phyloP scores from a whole-genome alignment of 768 basidiomycete species.

The Lenzites betulinus region DNA sequence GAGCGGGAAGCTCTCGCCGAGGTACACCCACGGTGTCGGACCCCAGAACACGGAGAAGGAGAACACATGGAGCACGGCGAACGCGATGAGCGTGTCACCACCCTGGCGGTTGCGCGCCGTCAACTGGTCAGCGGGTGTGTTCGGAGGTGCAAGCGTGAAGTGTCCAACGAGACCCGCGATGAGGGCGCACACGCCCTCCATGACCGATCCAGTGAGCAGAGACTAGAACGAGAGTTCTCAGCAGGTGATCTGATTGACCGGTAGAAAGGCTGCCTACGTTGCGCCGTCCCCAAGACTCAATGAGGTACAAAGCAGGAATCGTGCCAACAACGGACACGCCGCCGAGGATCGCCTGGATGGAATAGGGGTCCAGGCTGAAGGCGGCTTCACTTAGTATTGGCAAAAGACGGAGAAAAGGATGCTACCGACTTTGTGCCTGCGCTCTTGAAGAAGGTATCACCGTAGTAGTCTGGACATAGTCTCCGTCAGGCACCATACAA shows the following conservation, averaged over 20 bases:
- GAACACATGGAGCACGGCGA: constrained; percentile 77
- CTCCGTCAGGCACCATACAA: constrained; percentile 4
- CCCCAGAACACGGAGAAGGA: constrained; percentile 78
- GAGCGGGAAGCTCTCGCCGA: constrained; percentile 81
- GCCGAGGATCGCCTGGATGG: constrained; percentile 77
- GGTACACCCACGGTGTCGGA: constrained; percentile 68
- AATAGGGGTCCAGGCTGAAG: constrained; percentile 62
- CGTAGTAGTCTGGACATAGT: constrained; percentile 63
- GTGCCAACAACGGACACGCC: constrained; percentile 74
- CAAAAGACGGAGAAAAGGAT: neutral
- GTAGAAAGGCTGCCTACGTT: constrained; percentile 40
- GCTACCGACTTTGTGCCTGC: constrained; percentile 59
- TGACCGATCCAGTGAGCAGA: constrained; percentile 61
- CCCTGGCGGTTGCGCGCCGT: constrained; percentile 60
- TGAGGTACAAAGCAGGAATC: constrained; percentile 67
- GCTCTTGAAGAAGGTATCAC: constrained; percentile 78
- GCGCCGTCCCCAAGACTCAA: constrained; percentile 76
- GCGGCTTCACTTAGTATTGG: neutral
- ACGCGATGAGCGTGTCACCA: constrained; percentile 69
- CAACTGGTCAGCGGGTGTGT: constrained; percentile 48
- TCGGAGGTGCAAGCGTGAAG: constrained; percentile 57
- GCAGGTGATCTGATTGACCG: neutral
- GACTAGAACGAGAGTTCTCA: constrained; percentile 41
- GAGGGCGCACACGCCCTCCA: constrained; percentile 62
- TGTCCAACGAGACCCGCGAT: constrained; percentile 76